Percentiles rank a stretch among this genome's conserved stretches.
Conservation (phyloP, 805 yeast genomes). For the Lipomyces orientalis region DNA sequence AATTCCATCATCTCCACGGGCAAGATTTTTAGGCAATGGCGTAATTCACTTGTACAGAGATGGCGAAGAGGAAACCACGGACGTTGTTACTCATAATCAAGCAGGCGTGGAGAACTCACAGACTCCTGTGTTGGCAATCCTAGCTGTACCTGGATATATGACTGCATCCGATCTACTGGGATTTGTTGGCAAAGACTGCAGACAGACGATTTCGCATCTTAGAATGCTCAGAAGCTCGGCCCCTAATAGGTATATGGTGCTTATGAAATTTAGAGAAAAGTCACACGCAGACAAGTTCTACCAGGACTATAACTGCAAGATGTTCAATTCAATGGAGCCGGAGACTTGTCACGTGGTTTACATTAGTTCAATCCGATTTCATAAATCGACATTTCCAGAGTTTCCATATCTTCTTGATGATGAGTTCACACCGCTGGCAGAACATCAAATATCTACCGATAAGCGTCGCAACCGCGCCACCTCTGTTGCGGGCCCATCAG, state of each 20-base stretch:
- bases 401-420: conserved; percentile 75
- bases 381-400: conserved; percentile 43
- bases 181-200: conserved; percentile 69
- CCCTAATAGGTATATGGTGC: conserved; percentile 73
- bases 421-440: conserved; percentile 61
- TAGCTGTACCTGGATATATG: conserved; percentile 88
- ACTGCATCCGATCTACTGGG: conserved; percentile 84
- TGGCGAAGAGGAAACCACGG: conserved; percentile 46
- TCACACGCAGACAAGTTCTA: conserved; percentile 68
- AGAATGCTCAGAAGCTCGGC: conserved; percentile 70
- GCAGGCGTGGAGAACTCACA: conserved; percentile 37
- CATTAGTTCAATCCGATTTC: conserved; percentile 63
- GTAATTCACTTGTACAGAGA: conserved; percentile 70
- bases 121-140: conserved; percentile 67
- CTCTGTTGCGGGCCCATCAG: conserved; percentile 12
- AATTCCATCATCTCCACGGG: conserved; percentile 52
- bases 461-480: conserved; percentile 18
- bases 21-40: conserved; percentile 74
- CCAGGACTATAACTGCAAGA: conserved; percentile 68
- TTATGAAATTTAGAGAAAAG: conserved; percentile 70
- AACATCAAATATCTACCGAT: conserved; percentile 27
- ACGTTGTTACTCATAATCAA: conserved; percentile 18
- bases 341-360: conserved; percentile 80
- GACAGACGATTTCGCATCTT: conserved; percentile 67
- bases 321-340: conserved; percentile 86